Conservation (phyloP, 1,139 yeast species). For the Wickerhamomyces sp. region DNA sequence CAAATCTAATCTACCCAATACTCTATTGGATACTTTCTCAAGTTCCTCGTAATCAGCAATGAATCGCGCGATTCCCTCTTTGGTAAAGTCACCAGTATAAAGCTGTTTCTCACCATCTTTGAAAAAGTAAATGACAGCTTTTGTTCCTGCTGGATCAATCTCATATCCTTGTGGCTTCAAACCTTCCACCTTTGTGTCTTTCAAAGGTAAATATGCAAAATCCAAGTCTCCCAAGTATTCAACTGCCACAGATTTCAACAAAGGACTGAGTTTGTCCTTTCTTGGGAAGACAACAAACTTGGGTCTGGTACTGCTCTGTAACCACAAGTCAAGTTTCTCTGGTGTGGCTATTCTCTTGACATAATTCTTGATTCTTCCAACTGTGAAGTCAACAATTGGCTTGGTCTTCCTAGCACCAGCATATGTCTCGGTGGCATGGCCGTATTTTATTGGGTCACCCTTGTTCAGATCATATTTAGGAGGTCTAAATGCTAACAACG, state of each 20-base stretch:
- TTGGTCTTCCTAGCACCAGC: slow-evolving; percentile 63
- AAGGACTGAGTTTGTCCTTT: slow-evolving; percentile 48
- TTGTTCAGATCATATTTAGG: slow-evolving; percentile 47
- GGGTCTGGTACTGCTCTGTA: slow-evolving; percentile 27
- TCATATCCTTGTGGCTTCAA: slow-evolving; percentile 9
- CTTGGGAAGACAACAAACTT: slow-evolving; percentile 44
- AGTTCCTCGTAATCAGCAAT: slow-evolving; percentile 6
- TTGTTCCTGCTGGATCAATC: slow-evolving; percentile 10
- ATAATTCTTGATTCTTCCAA: slow-evolving; percentile 66
- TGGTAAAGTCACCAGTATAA: slow-evolving; percentile 16
- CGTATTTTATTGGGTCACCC: slow-evolving; percentile 17
- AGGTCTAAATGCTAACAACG: slow-evolving; percentile 76
- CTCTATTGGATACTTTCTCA: not conserved
- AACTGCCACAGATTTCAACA: slow-evolving; percentile 68
- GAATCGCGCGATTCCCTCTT: slow-evolving; percentile 12
- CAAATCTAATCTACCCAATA: slow-evolving; percentile 8
- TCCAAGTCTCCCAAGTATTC: slow-evolving; percentile 55
- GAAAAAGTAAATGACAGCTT: slow-evolving; percentile 13
- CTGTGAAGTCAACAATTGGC: slow-evolving; percentile 53
- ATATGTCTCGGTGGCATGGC: slow-evolving; percentile 62
- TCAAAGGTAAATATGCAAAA: slow-evolving; percentile 35
- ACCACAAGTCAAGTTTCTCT: slow-evolving; percentile 30
- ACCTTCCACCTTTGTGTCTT: slow-evolving; percentile 6
- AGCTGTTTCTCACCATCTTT: slow-evolving; percentile 1
- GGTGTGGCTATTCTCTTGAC: slow-evolving; percentile 47